These are phyloP conservation scores for Colletotrichum sp. DNA, from an alignment of 2,329 filamentous ascomycete species.

Conservation along the genomic window DNA sequence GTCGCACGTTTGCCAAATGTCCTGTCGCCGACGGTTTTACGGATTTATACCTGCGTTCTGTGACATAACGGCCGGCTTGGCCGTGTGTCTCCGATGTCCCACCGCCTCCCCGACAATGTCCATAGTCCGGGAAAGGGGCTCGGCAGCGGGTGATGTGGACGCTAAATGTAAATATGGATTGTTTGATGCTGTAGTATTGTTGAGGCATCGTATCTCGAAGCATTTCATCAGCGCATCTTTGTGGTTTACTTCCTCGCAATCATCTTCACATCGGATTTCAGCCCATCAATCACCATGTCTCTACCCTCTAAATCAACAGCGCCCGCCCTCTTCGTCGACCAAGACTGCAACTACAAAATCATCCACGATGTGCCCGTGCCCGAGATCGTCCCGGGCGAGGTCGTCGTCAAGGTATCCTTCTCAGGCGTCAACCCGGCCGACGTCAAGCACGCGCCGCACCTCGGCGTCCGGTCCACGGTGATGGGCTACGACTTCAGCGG, in stretches of 20 bases:
- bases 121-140: not conserved
- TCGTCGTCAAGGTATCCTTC: not conserved
- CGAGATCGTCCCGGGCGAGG: not conserved
- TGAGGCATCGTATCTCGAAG: not conserved
- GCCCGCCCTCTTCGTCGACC: constrained; percentile 1
- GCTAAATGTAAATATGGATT: not conserved
- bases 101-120: not conserved
- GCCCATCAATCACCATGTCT: not conserved
- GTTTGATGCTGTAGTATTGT: not conserved
- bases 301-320: not conserved
- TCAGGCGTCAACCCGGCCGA: constrained; percentile 17
- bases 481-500: constrained; percentile 16
- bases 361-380: not conserved
- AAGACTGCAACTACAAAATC: not conserved
- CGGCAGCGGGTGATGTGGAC: not conserved
- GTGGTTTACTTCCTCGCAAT: accelerated
- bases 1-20: not conserved
- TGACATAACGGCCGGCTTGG: not conserved
- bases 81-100: not conserved
- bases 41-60: not conserved
- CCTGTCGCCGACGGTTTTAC: not conserved
- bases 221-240: not conserved
- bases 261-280: accelerated
- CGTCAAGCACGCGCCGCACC: not conserved
- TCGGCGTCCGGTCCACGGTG: not conserved